Conservation (phyloP, 73 alveolate genomes). For the Paramecium caudatum region DNA sequence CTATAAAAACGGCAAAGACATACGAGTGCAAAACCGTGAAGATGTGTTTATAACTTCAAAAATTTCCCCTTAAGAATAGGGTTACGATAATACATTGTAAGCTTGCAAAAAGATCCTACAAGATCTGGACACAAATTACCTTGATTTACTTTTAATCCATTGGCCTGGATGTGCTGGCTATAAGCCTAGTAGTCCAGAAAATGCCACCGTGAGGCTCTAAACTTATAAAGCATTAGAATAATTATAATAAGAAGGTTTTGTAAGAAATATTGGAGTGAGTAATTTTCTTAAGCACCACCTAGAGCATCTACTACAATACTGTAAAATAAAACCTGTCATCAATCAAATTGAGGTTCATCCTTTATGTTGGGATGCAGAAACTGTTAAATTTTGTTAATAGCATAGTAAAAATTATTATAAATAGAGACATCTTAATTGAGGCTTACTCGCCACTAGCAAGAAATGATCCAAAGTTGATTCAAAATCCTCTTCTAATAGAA, state of each 20-base stretch:
- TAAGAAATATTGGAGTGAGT: conserved; percentile 90
- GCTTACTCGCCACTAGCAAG: conserved; percentile 95
- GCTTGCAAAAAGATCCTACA: conserved; percentile 57
- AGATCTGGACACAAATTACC: conserved; percentile 76
- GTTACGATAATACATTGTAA: conserved; percentile 48
- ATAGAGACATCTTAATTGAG: conserved; percentile 79
- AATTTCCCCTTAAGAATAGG: conserved; percentile 73
- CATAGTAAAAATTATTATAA: neutral
- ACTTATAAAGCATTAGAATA: conserved; percentile 91
- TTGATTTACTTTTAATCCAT: conserved; percentile 90
- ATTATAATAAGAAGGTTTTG: conserved; percentile 82
- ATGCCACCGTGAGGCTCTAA: conserved; percentile 84
- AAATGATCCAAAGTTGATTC: conserved; percentile 81
- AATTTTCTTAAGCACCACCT: conserved; percentile 87
- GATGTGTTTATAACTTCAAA: conserved; percentile 76
- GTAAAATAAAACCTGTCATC: conserved; percentile 87
- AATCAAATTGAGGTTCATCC: conserved; percentile 94
- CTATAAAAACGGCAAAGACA: conserved; percentile 75
- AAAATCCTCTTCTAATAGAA: conserved; percentile 74
- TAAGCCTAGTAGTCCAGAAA: conserved; percentile 70
- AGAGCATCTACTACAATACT: conserved; percentile 80
- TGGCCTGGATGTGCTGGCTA: conserved; percentile 86
- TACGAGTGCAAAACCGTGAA: conserved; percentile 75
- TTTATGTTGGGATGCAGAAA: conserved; percentile 84
- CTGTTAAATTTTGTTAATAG: conserved; percentile 84